A percentile compares a stretch with the other conserved stretches of the same genome.
These are phyloP conservation scores for Cercospora janseana DNA, from an alignment of 2,329 filamentous ascomycete species.

Conservation along the genomic window DNA sequence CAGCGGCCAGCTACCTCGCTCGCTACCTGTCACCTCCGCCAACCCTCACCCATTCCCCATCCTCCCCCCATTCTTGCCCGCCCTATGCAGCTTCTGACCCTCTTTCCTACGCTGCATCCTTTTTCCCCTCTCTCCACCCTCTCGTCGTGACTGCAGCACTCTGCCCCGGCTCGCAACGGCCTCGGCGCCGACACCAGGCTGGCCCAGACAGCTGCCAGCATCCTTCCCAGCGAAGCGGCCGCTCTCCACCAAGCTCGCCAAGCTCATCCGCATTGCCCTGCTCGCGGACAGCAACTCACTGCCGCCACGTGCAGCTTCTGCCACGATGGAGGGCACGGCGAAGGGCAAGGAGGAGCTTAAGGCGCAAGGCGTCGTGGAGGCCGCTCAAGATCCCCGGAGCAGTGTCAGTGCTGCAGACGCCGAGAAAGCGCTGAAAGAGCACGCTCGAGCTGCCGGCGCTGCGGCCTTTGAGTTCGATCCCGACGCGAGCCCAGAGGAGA, in stretches of 20 bases:
- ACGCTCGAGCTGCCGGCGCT: conserved; percentile 75
- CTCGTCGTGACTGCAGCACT: not conserved
- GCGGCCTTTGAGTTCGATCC: conserved; percentile 84
- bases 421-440: conserved; percentile 69
- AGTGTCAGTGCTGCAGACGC: conserved; percentile 67
- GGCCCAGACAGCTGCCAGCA: conserved; percentile 4
- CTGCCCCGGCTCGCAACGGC: conserved; percentile 1
- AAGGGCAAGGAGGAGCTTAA: conserved; percentile 62
- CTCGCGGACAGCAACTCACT: not conserved
- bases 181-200: conserved; percentile 4
- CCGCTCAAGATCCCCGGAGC: conserved; percentile 69
- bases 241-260: conserved; percentile 2
- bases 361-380: conserved; percentile 75
- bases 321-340: conserved; percentile 31
- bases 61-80: not conserved
- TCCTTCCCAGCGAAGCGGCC: not conserved
- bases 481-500: conserved; percentile 77
- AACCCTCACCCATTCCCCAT: not conserved
- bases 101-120: not conserved
- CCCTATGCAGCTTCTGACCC: not conserved
- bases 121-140: not conserved
- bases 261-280: not conserved
- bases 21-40: not conserved
- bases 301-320: not conserved
- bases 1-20: not conserved